A percentile compares a stretch with the other conserved stretches of the same genome.
Conservation (phyloP, 2,329 filamentous ascomycete species). For the Ambrosiella cleistominuta region DNA sequence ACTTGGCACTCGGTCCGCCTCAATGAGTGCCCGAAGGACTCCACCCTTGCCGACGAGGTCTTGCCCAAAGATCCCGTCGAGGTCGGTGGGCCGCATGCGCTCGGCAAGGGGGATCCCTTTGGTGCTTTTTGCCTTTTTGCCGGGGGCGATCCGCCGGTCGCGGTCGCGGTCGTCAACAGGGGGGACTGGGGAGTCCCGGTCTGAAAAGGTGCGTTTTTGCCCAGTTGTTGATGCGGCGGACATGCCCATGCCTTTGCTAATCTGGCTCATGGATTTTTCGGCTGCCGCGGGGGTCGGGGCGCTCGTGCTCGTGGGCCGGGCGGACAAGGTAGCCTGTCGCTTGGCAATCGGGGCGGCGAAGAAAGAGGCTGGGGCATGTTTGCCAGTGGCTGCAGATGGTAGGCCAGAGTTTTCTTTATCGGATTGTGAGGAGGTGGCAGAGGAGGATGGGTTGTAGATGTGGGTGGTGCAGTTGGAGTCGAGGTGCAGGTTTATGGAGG, state of each 20-base stretch:
- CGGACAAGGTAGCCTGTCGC: conserved; percentile 25
- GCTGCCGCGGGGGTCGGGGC: background rate
- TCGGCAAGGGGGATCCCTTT: conserved; percentile 75
- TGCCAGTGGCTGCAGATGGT: background rate
- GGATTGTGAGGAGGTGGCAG: conserved; percentile 13
- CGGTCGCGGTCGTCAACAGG: no score
- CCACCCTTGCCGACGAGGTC: conserved; percentile 73
- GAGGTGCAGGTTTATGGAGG: conserved; percentile 76
- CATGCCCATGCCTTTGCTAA: conserved; percentile 7
- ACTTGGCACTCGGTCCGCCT: conserved; percentile 69
- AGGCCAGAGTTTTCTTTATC: conserved; percentile 14
- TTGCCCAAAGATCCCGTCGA: conserved; percentile 82
- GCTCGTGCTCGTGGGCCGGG: background rate
- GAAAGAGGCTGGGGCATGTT: conserved; percentile 34
- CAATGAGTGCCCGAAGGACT: conserved; percentile 73
- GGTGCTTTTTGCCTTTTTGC: conserved; percentile 50
- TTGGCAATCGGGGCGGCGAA: conserved; percentile 45
- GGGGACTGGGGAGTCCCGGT: background rate
- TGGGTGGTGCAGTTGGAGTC: conserved; percentile 63
- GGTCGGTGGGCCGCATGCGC: conserved; percentile 68
- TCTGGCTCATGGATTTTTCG: conserved; percentile 20
- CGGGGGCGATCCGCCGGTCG: background rate
- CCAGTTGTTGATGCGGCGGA: background rate
- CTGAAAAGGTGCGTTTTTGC: background rate
- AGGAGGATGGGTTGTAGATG: conserved; percentile 27